Base-by-base conservation (phyloP, 1,284 basidiomycete species). In the Volvariella surrecta region DNA sequence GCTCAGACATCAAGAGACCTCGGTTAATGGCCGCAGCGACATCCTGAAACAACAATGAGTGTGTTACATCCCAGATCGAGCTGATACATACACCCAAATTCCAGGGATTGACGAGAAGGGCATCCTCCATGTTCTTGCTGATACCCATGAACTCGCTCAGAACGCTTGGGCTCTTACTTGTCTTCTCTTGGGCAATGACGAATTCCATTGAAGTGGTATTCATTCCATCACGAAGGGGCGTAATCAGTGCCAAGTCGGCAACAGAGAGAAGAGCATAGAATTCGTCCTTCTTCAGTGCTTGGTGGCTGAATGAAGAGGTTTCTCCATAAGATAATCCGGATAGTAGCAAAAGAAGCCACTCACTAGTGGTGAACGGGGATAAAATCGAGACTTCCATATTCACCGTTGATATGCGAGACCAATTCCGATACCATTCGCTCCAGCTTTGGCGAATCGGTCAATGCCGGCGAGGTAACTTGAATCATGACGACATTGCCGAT, bases 131-230 rank as follows among this genome's bases (percentile, higher is more conserved):
- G 49, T 86, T 79, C 54, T 85, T 84, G 40, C 86, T 88, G 50
- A 96, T 97, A 18, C 96, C 95, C 80, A 97, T 98, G 60, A 99
- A 99, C 66, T 99, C 95, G 57, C 88, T 92, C 37, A 99, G 70
- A 45, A 99, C 88, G 44, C 95, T 77, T 0, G 88, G 92, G 44
- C 85, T 89, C 64, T 82, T 83, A 59, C 82, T 80, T 39, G 79
- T 87, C 51, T 73, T 75, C 54, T 88, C 76, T 66, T 99, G 95
- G 44, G 92, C 93, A 48, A 98, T 85, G 39, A 96, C 89, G 64
- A 90, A 98, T 66, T 98, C 95, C 94, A 98, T 98, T 40, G 81
- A 85, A 0, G 93, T 98, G 7, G 96, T 98, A 73, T 99, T 98
- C 95, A 99, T 98, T 7, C 95, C 95, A 58, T 99, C 95, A 21